Conservation (phyloP, 169 alveolate species). For the Ophryocystis elektroscirrha region DNA sequence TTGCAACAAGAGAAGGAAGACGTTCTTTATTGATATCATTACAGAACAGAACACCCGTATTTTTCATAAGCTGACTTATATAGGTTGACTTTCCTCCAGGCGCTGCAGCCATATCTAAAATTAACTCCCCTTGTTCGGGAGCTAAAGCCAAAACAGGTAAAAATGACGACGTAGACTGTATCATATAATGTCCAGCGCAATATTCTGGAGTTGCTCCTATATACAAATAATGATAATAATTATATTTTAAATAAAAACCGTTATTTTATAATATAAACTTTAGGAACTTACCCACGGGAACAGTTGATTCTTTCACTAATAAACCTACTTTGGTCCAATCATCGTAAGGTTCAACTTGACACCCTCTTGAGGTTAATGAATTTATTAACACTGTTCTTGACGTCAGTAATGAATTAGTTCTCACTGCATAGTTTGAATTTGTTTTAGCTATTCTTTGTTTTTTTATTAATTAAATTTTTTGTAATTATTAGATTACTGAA, state of each 20-base stretch:
- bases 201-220: constrained; percentile 81
- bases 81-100: constrained; percentile 63
- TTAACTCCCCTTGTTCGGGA: constrained; percentile 63
- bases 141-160: constrained; percentile 69
- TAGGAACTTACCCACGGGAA: constrained; percentile 42
- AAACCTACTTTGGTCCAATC: constrained; percentile 73
- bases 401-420: constrained; percentile 59
- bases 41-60: constrained; percentile 60
- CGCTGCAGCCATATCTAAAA: constrained; percentile 76
- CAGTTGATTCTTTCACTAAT: constrained; percentile 55
- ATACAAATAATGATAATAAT: not conserved
- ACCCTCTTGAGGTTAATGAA: constrained; percentile 54
- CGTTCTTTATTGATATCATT: constrained; percentile 58
- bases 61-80: constrained; percentile 68
- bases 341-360: constrained; percentile 52
- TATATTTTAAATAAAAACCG: too few relatives aligned
- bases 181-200: constrained; percentile 70
- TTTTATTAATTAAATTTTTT: not conserved
- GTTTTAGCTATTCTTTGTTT: not conserved
- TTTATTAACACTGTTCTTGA: constrained; percentile 62
- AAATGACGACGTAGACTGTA: constrained; percentile 64
- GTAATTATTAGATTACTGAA: not conserved
- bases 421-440: constrained; percentile 8
- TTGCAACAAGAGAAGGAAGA: constrained; percentile 9
- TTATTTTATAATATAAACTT: too few relatives aligned